Conservation (phyloP, 257 asterid genomes). For the Rubia yunnanensis region DNA sequence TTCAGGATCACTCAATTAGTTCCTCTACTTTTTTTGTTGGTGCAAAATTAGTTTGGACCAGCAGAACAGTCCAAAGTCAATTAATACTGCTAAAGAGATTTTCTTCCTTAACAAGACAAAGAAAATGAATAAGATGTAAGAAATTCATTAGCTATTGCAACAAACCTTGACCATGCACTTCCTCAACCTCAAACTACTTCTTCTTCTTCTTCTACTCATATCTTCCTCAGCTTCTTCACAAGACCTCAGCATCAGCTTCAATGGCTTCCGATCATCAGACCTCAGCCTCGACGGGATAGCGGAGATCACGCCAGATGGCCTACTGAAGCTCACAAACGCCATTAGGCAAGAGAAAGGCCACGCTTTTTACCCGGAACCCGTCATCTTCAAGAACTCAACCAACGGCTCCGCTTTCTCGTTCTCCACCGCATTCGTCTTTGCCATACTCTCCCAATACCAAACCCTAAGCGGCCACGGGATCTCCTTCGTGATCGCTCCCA, state of each 20-base stretch:
- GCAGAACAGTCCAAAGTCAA: not conserved
- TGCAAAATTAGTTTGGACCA: not conserved
- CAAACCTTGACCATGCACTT: not conserved
- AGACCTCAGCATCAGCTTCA: slow-evolving; percentile 28
- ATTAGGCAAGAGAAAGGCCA: not conserved
- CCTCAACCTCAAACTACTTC: not conserved
- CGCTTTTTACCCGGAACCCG: not conserved
- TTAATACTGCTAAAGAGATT: not conserved
- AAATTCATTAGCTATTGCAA: no score
- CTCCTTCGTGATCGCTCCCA: slow-evolving; percentile 41
- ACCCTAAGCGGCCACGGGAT: slow-evolving; percentile 46
- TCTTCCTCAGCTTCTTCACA: slow-evolving; percentile 10
- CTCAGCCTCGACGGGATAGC: slow-evolving; percentile 15
- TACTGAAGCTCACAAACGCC: not conserved
- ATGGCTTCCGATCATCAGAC: slow-evolving; percentile 33
- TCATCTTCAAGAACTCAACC: not conserved
- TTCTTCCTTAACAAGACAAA: not conserved
- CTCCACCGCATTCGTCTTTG: not conserved
- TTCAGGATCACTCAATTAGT: no score
- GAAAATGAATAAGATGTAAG: not conserved
- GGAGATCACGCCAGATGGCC: not conserved
- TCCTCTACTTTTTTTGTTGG: no score
- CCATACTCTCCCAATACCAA: not conserved
- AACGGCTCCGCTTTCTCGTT: not conserved
- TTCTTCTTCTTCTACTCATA: slow-evolving; percentile 7